Conservation (phyloP, 1,139 yeast genomes). For the Yamadazyma pseudoaaseri region DNA sequence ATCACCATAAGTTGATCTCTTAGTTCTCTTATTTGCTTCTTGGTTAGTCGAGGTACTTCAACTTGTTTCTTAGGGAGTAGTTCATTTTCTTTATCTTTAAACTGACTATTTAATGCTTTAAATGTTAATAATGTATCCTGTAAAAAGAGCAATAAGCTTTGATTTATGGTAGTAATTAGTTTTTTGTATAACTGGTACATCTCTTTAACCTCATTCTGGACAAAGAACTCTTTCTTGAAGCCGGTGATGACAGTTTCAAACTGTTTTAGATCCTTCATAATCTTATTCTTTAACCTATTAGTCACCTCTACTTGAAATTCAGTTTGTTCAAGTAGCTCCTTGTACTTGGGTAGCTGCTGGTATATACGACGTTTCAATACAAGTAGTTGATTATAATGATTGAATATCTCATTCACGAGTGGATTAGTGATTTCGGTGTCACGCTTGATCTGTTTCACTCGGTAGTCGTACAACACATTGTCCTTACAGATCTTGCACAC, state of each 20-base stretch:
- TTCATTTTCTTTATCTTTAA: constrained; percentile 23
- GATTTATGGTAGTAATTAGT: constrained; percentile 34
- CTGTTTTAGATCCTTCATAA: constrained; percentile 33
- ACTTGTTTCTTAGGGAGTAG: constrained; percentile 10
- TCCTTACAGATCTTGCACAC: constrained; percentile 72
- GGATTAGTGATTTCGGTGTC: neutral
- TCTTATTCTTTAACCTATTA: constrained; percentile 23
- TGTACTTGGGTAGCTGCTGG: constrained; percentile 30
- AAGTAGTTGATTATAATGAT: constrained; percentile 31
- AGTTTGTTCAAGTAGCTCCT: constrained; percentile 4
- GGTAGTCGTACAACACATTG: constrained; percentile 55
- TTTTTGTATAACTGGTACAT: constrained; percentile 16
- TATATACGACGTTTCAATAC: constrained; percentile 34
- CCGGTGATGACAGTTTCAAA: constrained; percentile 27
- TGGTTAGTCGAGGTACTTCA: constrained; percentile 32
- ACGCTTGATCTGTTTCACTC: constrained; percentile 26
- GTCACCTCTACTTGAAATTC: constrained; percentile 2
- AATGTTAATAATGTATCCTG: constrained; percentile 33
- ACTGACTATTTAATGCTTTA: constrained; percentile 26
- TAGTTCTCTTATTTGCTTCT: constrained; percentile 53
- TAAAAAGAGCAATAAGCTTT: constrained; percentile 30
- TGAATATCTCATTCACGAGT: constrained; percentile 21
- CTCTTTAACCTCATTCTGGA: constrained; percentile 17
- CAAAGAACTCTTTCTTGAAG: constrained; percentile 27
- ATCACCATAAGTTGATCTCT: constrained; percentile 83